phyloP scores from a whole-genome alignment of 495 filamentous ascomycete species.

The Aspergillus nanangensis region DNA sequence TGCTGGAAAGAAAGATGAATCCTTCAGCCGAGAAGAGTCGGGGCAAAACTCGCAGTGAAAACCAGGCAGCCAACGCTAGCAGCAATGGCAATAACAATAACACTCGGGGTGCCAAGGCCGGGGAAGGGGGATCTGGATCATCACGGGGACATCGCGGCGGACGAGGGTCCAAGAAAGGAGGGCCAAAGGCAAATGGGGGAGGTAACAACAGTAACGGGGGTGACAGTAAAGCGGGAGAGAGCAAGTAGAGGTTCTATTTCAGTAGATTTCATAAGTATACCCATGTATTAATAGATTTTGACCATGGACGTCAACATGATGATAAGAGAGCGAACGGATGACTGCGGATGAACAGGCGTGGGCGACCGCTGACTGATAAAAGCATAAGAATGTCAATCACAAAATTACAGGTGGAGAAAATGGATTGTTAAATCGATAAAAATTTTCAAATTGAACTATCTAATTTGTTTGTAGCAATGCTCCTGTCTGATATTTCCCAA shows the following conservation, averaged over 20 bases:
- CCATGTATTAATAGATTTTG: too few species aligned
- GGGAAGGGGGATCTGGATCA: constrained; percentile 34
- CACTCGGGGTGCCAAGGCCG: constrained; percentile 3
- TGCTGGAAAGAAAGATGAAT: constrained; percentile 70
- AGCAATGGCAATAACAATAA: constrained; percentile 8
- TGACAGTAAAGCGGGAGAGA: constrained; percentile 14
- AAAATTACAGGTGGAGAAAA: too few species aligned
- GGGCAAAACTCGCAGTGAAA: constrained; percentile 37
- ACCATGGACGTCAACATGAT: too few species aligned
- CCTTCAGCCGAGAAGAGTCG: constrained; percentile 35
- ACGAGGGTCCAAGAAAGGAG: constrained; percentile 26
- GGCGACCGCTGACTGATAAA: too few species aligned
- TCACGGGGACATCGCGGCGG: constrained; percentile 37
- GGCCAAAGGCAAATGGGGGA: constrained; percentile 14
- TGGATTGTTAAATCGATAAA: too few species aligned
- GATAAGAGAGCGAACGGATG: too few species aligned
- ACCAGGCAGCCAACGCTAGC: constrained; percentile 10
- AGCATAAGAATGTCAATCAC: too few species aligned
- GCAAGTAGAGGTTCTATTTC: constrained; percentile 2
- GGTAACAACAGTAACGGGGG: constrained; percentile 7
- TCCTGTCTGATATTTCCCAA: too few species aligned
- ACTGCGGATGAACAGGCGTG: too few species aligned
- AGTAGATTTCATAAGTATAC: background rate
- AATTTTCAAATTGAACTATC: too few species aligned
- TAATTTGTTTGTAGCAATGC: too few species aligned